phyloP scores from a whole-genome alignment of 768 basidiomycete genomes.

The Kwoniella europaea region DNA sequence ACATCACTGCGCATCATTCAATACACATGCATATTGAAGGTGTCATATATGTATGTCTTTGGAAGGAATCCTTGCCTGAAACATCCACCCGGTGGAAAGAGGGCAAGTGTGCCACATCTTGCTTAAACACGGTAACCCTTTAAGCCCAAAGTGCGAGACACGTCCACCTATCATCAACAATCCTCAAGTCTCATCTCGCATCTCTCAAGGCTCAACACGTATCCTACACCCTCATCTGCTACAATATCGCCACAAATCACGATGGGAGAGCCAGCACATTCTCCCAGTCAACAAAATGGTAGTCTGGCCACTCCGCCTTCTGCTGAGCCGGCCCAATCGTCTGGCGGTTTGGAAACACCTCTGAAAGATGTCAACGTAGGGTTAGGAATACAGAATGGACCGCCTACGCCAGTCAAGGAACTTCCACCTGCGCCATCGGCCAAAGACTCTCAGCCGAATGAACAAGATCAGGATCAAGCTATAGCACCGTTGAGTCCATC shows the following conservation, averaged over 20 bases:
- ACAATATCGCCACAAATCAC: neutral
- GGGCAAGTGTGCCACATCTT: too few species aligned
- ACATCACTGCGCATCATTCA: too few species aligned
- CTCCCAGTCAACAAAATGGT: neutral
- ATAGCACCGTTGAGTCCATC: conserved; percentile 17
- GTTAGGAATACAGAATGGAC: conserved; percentile 26
- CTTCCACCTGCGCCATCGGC: conserved; percentile 20
- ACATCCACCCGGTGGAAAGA: too few species aligned
- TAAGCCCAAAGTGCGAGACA: neutral
- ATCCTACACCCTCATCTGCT: neutral
- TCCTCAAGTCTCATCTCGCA: too few species aligned
- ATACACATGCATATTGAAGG: too few species aligned
- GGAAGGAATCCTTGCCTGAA: too few species aligned
- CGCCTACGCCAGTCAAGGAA: conserved; percentile 26
- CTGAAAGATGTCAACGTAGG: conserved; percentile 3
- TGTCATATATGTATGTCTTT: too few species aligned
- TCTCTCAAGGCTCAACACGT: too few species aligned
- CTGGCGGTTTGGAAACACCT: conserved; percentile 6
- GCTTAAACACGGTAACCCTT: too few species aligned
- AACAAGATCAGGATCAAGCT: neutral
- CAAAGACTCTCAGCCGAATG: neutral
- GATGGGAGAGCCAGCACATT: conserved; percentile 7
- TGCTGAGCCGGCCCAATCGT: neutral
- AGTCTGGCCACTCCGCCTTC: conserved; percentile 1
- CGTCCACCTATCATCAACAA: neutral